Evolutionary conservation across 345 rosid species (phyloP).

Genomic region (Brassica nigra): DNA sequence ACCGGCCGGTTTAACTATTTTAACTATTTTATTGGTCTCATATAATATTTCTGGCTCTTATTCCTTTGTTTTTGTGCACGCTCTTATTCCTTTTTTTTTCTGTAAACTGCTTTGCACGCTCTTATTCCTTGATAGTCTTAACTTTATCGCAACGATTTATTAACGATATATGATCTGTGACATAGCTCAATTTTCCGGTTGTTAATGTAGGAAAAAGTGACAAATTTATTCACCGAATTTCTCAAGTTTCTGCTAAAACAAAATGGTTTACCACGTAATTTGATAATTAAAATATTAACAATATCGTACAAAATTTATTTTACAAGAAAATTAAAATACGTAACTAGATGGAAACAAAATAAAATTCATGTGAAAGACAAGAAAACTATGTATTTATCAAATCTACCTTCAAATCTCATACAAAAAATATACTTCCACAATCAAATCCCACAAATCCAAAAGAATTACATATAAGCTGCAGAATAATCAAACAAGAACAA

Average conservation of each 20-base stretch:
- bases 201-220: not conserved
- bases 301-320: slow-evolving; percentile 10
- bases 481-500: slow-evolving; percentile 14
- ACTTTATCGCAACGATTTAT: not conserved
- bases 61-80: not conserved
- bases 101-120: not conserved
- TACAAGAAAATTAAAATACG: slow-evolving; percentile 10
- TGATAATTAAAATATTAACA: slow-evolving; percentile 14
- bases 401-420: slow-evolving; percentile 30
- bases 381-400: slow-evolving; percentile 28
- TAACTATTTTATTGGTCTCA: not conserved
- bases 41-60: not conserved
- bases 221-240: not conserved
- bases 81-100: too few relatives aligned
- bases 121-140: not conserved
- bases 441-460: slow-evolving; percentile 21
- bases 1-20: slow-evolving; percentile 3
- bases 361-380: slow-evolving; percentile 21
- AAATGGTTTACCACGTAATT: not conserved
- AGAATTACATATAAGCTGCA: slow-evolving; percentile 3
- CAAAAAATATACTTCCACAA: slow-evolving; percentile 16
- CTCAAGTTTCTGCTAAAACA: not conserved
- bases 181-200: not conserved
- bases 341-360: not conserved
- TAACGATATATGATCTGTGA: not conserved